Percentiles rank a stretch among this genome's conserved stretches.
phyloP scores from a whole-genome alignment of 306 rosid species.

The Ceratonia siliqua region DNA sequence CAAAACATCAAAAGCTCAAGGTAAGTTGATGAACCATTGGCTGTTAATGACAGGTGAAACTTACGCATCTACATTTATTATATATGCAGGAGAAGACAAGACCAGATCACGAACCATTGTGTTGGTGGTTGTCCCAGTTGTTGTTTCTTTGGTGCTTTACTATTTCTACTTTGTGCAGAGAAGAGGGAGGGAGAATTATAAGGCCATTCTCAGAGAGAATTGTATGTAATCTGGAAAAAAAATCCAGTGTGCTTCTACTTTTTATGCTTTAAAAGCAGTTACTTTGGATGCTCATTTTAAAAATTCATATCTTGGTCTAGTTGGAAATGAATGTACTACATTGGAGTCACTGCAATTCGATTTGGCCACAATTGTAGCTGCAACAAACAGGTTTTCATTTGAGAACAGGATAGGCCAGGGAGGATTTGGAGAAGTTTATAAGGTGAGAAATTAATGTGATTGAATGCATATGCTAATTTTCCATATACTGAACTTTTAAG shows the following conservation, averaged over 20 bases:
- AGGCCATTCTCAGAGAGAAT: neutral
- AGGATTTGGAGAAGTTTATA: constrained; percentile 1
- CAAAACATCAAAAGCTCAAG: too few relatives aligned
- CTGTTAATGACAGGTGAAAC: too few relatives aligned
- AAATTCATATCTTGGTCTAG: neutral
- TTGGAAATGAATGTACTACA: neutral
- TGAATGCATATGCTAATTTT: neutral
- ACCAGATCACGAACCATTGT: neutral
- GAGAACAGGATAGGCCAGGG: neutral
- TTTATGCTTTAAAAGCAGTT: neutral
- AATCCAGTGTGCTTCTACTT: neutral
- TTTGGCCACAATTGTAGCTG: neutral
- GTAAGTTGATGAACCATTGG: too few relatives aligned
- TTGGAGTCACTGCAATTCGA: neutral
- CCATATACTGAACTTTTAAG: neutral
- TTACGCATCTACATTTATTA: neutral
- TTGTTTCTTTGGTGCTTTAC: neutral
- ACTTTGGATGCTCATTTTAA: neutral
- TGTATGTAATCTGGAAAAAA: neutral
- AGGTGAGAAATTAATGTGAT: neutral
- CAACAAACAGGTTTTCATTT: neutral
- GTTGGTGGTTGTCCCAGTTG: neutral
- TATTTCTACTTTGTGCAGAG: neutral
- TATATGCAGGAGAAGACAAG: neutral
- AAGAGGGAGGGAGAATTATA: neutral